Conservation (phyloP, 139 green algal genomes). For the Volvox reticuliferus region DNA sequence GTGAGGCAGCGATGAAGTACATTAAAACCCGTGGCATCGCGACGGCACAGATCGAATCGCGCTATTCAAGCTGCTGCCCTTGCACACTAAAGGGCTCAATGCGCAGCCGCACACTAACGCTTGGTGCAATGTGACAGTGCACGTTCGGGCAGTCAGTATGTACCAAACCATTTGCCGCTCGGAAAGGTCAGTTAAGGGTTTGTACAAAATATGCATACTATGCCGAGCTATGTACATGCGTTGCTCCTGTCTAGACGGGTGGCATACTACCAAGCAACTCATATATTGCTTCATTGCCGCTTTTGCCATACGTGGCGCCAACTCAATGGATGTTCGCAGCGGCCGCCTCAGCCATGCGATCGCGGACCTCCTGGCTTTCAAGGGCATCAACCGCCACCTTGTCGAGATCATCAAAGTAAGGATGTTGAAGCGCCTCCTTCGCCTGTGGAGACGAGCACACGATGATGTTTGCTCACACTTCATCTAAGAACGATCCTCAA, state of each 20-base stretch:
- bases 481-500: background rate
- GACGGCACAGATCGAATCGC: too few relatives aligned
- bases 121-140: background rate
- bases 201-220: background rate
- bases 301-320: background rate
- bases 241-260: background rate
- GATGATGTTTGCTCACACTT: background rate
- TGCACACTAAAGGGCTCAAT: background rate
- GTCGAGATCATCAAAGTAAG: conserved; percentile 95
- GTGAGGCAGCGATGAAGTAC: too few relatives aligned
- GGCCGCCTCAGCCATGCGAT: conserved; percentile 37
- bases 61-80: conserved; percentile 20
- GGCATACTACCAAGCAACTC: background rate
- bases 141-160: background rate
- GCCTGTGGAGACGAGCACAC: conserved; percentile 68
- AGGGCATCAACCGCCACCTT: conserved; percentile 79
- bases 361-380: conserved; percentile 71
- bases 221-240: background rate
- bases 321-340: background rate
- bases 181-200: background rate
- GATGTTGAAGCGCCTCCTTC: conserved; percentile 94
- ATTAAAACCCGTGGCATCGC: too few relatives aligned
- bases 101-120: background rate
- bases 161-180: background rate
- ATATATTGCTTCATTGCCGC: background rate